A percentile compares a stretch with the other conserved stretches of the same genome.
These are phyloP conservation scores for Fennellomyces sp. DNA, from an alignment of 371 early-diverging fungal genomes.

Conservation along the genomic window DNA sequence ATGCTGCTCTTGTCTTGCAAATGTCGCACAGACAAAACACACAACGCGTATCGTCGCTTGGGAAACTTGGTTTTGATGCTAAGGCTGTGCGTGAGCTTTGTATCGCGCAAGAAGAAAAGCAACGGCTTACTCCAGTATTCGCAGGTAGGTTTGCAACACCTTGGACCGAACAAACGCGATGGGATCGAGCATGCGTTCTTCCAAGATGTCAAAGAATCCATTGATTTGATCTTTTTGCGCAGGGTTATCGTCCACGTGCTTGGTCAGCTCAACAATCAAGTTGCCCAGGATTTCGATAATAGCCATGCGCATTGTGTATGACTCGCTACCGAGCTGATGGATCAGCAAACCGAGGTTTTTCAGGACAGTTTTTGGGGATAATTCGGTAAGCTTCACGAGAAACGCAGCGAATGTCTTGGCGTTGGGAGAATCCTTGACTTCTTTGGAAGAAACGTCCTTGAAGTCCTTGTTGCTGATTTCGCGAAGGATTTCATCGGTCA, in stretches of 20 bases:
- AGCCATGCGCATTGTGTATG: conserved; percentile 81
- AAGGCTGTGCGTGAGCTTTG: too few species aligned
- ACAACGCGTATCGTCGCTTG: conserved; percentile 77
- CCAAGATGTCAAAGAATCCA: conserved; percentile 83
- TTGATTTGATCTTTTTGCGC: conserved; percentile 65
- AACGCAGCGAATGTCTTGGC: conserved; percentile 87
- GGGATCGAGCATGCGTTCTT: conserved; percentile 89
- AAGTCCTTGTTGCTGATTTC: conserved; percentile 68
- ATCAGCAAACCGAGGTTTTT: conserved; percentile 87
- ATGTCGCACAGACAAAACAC: conserved; percentile 73
- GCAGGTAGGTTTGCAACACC: conserved; percentile 84
- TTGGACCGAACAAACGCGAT: conserved; percentile 83
- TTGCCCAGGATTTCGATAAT: conserved; percentile 88
- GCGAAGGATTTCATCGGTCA: conserved; percentile 83
- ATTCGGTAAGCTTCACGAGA: conserved; percentile 79
- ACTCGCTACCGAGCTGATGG: conserved; percentile 87
- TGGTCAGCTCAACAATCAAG: conserved; percentile 72
- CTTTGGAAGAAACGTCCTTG: conserved; percentile 51
- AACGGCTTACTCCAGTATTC: conserved; percentile 73
- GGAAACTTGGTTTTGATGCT: conserved; percentile 73
- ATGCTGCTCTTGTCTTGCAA: conserved; percentile 89
- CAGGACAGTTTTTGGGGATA: conserved; percentile 77
- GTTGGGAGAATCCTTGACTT: conserved; percentile 71
- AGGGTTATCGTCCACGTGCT: conserved; percentile 60
- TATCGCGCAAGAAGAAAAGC: too few species aligned